Conservation (phyloP, 1,284 basidiomycete genomes). For the Cryptococcus hybrid region DNA sequence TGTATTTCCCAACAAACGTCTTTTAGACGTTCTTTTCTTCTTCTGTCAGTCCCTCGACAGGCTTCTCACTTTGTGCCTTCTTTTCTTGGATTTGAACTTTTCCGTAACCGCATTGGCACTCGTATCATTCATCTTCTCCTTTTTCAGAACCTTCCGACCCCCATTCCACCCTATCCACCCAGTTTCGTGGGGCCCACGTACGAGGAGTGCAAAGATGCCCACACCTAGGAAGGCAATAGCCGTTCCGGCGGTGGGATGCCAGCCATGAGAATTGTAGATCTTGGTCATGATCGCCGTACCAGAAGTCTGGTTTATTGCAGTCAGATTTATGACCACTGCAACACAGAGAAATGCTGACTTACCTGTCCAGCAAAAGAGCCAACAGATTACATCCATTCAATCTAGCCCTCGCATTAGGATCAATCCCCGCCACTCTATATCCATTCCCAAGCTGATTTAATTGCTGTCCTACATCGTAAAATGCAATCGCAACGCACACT, state of each 20-base stretch:
- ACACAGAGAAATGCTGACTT: constrained; percentile 4
- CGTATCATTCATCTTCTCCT: constrained; percentile 26
- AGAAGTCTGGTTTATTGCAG: constrained; percentile 40
- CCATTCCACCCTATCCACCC: constrained; percentile 44
- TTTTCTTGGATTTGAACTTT: constrained; percentile 4
- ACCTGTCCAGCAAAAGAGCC: constrained; percentile 52
- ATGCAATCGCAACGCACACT: constrained; percentile 55
- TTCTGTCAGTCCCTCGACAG: not conserved
- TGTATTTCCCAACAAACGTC: not conserved
- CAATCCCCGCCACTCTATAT: constrained; percentile 56
- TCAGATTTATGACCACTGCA: not conserved
- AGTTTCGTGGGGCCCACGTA: constrained; percentile 38
- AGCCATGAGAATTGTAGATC: constrained; percentile 61
- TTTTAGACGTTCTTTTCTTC: not conserved
- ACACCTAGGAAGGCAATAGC: constrained; percentile 57
- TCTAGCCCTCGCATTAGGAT: constrained; percentile 58
- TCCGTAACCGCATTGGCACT: constrained; percentile 35
- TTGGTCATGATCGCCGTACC: constrained; percentile 64
- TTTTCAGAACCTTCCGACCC: constrained; percentile 28
- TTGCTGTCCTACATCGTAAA: constrained; percentile 55
- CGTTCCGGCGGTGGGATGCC: constrained; percentile 59
- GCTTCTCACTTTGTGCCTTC: not conserved
- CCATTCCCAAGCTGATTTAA: constrained; percentile 48
- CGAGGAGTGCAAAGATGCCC: constrained; percentile 22
- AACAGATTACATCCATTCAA: constrained; percentile 64